Evolutionary conservation across 2,329 filamentous ascomycete genomes (phyloP), one percentile per base, ranked within the genome.

Genomic region (Aspergillus amoenus): DNA sequence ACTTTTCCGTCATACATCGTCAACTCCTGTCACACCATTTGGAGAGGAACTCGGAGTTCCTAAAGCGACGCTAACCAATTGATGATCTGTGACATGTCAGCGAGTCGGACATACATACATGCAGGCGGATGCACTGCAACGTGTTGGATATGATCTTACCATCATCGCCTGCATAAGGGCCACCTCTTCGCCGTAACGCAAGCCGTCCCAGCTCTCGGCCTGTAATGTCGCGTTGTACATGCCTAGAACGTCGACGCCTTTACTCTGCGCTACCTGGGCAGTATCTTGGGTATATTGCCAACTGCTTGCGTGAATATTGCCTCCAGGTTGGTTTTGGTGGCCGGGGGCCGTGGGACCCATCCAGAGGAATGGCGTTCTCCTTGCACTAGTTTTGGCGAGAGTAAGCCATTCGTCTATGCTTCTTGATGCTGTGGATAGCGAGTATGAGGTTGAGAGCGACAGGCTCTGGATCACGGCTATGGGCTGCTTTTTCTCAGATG

Each of bases 161-260:
- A 76, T 77, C 75, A 76, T 76, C 42, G 74, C 76, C 62, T 78
- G 72, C 39, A 78, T 73, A 58, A 79, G 56, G 7, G 72, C 72
- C 22, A 78, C 73, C 52, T 69, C 72, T 57, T 73, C 70, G 3
- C 72, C 75, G 62, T 75, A 78, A 51, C 61, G 62, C 47, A 66
- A 64, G 2, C 75, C 76, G 63, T 77, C 74, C 64, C 61, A 70
- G 52, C 70, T 75, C 11, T 63, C 66, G 12, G 73, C 75, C 57
- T 78, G 74, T 39, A 77, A 57, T 0, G 76, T 79, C 50, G 75
- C 64, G 64, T 79, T 79, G 61, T 74, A 79, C 70, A 79, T 70
- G 9, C 70, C 70, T 51, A 80, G 60, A 17, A 74, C 64, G 49
- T 79, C 78, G 55, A 78, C 66, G 18, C 72, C 70, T 56, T 68